Evolutionary conservation across 306 rosid species (phyloP).

Genomic region (Dalbergia oliveri): DNA sequence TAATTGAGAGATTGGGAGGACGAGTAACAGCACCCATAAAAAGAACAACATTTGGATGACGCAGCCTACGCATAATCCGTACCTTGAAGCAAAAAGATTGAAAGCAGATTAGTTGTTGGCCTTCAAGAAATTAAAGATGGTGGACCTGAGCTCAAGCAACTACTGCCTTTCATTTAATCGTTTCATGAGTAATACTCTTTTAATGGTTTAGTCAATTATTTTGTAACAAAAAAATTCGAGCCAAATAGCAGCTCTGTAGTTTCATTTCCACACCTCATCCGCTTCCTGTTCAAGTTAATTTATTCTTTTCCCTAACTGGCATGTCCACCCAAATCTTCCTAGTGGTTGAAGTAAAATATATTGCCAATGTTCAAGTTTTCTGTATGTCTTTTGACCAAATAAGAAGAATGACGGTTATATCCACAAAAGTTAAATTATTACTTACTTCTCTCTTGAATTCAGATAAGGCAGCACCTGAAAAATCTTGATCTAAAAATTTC

Average conservation of each 20-base stretch:
- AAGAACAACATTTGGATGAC: slow-evolving; percentile 97
- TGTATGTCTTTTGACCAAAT: slow-evolving; percentile 21
- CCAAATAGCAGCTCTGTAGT: no score
- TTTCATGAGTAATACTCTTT: neutral
- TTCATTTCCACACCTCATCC: slow-evolving; percentile 10
- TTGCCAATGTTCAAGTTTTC: slow-evolving; percentile 12
- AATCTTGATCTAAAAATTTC: slow-evolving; percentile 98
- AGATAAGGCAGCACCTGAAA: slow-evolving; percentile 97
- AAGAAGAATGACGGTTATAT: slow-evolving; percentile 28
- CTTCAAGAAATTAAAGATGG: slow-evolving; percentile 25
- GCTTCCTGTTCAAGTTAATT: neutral
- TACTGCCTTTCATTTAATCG: slow-evolving; percentile 8
- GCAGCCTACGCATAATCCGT: slow-evolving; percentile 95
- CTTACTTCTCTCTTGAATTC: slow-evolving; percentile 99
- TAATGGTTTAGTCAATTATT: no score
- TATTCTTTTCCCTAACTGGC: slow-evolving; percentile 13
- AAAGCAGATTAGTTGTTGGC: slow-evolving; percentile 34
- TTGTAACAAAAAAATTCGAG: no score
- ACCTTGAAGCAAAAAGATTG: slow-evolving; percentile 65
- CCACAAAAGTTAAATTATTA: slow-evolving; percentile 28
- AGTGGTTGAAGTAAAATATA: slow-evolving; percentile 31
- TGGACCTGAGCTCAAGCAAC: slow-evolving; percentile 33
- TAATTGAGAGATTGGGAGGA: slow-evolving; percentile 94
- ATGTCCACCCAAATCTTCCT: slow-evolving; percentile 29
- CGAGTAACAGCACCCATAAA: slow-evolving; percentile 99